Evolutionary conservation across 2,329 filamentous ascomycete genomes (phyloP), one percentile per base, ranked within the genome.

Genomic region (Neonectria ditissima): DNA sequence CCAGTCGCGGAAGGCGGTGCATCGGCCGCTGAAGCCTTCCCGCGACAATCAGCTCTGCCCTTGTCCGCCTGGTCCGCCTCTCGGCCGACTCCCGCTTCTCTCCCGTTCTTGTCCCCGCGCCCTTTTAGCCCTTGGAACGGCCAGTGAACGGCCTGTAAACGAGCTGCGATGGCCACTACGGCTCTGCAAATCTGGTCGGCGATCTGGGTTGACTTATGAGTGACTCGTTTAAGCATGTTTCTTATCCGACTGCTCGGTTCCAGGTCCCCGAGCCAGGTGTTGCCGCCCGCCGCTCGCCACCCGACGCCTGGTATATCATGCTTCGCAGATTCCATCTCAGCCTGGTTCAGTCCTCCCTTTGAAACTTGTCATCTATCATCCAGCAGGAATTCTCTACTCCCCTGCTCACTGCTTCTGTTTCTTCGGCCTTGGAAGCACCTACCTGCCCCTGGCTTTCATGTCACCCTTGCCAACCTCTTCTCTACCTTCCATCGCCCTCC

Each of bases 281-380:
- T 59, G 59, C 65, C 63, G 63, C 59, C 26, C 63, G 43, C 14
- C 43, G 43, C 43, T 26, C 55, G 63, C 51, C 55, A 60, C 63
- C 61, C 60, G 54, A 61, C 30, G 22, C 45, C 55, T 63, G 24
- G 48, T 66, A 63, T 68, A 68, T 68, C 52, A 64, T 62, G 43
- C 58, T 54, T 41, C 32, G 10, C 22, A 50, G 37, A 30, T 32
- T 48, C 58, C 63, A 16, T 55, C 55, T 43, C 37, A 5, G 5
- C n/a, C 20, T 59, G 18, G n/a, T 28, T 14, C 24, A 7, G 45
- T 8, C 32, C 22, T n/a, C 11, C 32, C 53, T 28, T 16, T 47
- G n/a, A 30, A 22, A 30, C 24, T 48, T 39, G 51, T 18, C 54
- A 20, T 44, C 47, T 54, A 20, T 44, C 47, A 22, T 28, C 30